Base-by-base conservation (phyloP, 306 rosid genomes). In the Sindora glabra region DNA sequence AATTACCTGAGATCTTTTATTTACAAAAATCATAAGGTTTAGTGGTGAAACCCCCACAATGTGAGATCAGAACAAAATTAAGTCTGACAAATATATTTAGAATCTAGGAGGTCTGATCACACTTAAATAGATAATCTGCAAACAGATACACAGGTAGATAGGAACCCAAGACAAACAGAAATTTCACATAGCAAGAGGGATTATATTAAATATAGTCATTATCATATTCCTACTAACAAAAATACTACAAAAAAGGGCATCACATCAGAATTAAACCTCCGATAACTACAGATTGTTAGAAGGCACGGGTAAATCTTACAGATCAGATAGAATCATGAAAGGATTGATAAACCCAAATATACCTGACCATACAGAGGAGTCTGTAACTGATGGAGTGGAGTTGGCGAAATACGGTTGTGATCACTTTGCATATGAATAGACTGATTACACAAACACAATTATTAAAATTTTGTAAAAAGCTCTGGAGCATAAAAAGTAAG, bases 291-390 rank as follows among this genome's bases (percentile, higher is more conserved):
- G 26, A 32, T 41, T 67, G 19, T 58, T 34, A 24, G 56, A 39
- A 29, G 44, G 46, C 30, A 10, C 21, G 29, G 12, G n/a, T n/a
- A 46, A 26, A 38, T 33, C 37, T 18, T 53, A 17, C 36, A 42
- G 67, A 47, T 54, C 9, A 54, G 59, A 63, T 49, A 46, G 36
- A 74, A 51, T 27, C 36, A 60, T 13, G 5, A 30, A 62, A 55
- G 36, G 57, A 62, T 39, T 38, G 34, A 24, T 32, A 21, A 53
- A 36, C 30, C 39, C 48, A 71, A 67, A 45, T 37, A 40, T 81
- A 88, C 98, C 95, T 69, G 77, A 37, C 70, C 76, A 76, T 69
- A 70, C 37, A 57, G 46, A 56, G 76, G 74, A 59, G 79, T 77
- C 27, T 64, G 75, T 48, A 77, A 38, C 41, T 76, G 85, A 71